Base-by-base conservation (phyloP, 2,329 filamentous ascomycete genomes). In the Trichoderma semiorbis region DNA sequence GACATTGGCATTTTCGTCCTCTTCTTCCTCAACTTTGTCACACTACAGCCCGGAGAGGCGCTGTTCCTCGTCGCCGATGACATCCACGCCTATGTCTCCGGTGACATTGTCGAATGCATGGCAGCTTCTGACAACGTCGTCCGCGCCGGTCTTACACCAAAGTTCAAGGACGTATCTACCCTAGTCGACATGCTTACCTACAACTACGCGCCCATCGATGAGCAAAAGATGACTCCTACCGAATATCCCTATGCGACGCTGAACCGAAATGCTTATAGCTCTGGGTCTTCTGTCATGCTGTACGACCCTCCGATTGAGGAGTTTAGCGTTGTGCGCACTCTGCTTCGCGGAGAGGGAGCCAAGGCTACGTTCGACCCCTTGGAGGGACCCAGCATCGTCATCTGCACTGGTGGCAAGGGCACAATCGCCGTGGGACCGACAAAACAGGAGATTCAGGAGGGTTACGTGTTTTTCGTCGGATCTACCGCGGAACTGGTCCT, bases 41-140 rank as follows among this genome's bases (percentile, higher is more conserved):
- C 91, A 76, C 89, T 99, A 16, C 85, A 92, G 64, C 90, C 95
- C 1, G 96, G 96, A 67, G 95, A 99, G 83, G 96, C 95, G 10
- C 92, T 99, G 85, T 99, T 98, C 84, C 87, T 99, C 43, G 93
- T 94, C 78, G 96, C 96, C 7, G 95, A 99, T 78, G 96, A 98
- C 78, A 98, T 98, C 77, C 96, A 99, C 81, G 96, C 96, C 63
- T 99, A 99, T 81, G 84, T 97, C 57, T 93, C 91, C 3, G 93
- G 93, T 72, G 95, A 99, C 79, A 97, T 99, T 76, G 94, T 99
- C 80, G 96, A 99, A 83, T 99, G 96, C 85, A 99, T 99, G 96
- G 96, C 96, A 0, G 92, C 94, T 10, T 97, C 93, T n/a, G 96
- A 99, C 87, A 99, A 99, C 76, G 96, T 99, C 43, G 95, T 99